Percentiles rank a stretch among this genome's conserved stretches.
Conservation (phyloP, 768 basidiomycete genomes). For the Russula virescens region DNA sequence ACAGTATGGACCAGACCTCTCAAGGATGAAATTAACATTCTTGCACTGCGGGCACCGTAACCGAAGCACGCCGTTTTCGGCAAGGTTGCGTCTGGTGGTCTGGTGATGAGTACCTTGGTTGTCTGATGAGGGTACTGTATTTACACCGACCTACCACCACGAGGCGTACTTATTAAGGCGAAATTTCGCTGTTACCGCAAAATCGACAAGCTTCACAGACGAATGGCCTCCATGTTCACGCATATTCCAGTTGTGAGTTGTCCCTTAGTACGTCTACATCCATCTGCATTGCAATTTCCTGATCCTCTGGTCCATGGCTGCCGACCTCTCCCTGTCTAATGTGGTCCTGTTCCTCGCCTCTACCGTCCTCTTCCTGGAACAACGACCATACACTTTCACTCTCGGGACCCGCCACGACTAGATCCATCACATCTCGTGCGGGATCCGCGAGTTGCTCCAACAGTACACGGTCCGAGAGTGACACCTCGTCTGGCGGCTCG, state of each 20-base stretch:
- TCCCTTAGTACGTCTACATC: background rate
- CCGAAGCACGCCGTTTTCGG: no score
- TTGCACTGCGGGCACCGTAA: no score
- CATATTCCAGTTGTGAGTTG: background rate
- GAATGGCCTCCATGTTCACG: background rate
- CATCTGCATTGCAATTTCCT: background rate
- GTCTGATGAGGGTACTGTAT: no score
- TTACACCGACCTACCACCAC: no score
- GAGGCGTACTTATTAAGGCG: no score
- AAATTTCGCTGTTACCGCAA: no score
- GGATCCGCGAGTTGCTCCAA: slow-evolving; percentile 29
- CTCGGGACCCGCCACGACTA: slow-evolving; percentile 30
- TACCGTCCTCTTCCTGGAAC: slow-evolving; percentile 27
- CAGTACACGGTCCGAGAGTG: slow-evolving; percentile 15
- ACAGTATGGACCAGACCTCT: no score
- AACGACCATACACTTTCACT: slow-evolving; percentile 31
- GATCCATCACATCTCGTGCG: slow-evolving; percentile 30
- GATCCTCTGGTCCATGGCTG: background rate
- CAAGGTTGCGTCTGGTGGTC: no score
- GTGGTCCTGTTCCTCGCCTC: background rate
- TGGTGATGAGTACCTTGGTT: no score
- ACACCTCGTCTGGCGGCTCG: slow-evolving; percentile 27
- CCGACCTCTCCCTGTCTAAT: background rate
- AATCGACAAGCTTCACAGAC: background rate
- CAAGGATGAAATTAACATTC: no score